phyloP scores from a whole-genome alignment of 225 moss, liverwort and hornwort genomes.

The Physcomitrium patens region DNA sequence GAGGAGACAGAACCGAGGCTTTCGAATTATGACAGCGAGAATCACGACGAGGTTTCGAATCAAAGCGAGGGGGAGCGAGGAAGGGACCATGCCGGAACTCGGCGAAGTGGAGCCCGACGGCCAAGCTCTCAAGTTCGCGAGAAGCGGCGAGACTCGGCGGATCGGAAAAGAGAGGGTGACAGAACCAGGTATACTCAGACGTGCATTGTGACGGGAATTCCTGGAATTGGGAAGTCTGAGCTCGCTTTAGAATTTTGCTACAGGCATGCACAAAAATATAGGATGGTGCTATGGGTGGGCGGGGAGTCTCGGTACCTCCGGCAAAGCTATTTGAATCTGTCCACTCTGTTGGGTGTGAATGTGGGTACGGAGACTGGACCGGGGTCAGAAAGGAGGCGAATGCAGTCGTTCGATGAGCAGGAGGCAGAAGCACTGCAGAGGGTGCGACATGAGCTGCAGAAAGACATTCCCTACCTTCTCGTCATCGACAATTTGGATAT shows the following conservation, averaged over 20 bases:
- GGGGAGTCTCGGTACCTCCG: slow-evolving; percentile 54
- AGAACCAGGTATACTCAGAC: slow-evolving; percentile 16
- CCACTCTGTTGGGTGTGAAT: slow-evolving; percentile 40
- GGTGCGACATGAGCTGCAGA: slow-evolving; percentile 44
- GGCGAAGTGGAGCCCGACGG: not conserved
- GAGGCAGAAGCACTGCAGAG: slow-evolving; percentile 48
- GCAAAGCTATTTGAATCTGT: slow-evolving; percentile 52
- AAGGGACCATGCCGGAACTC: not conserved
- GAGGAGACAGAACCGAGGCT: slow-evolving; percentile 32
- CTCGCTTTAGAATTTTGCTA: slow-evolving; percentile 56
- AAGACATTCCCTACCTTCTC: slow-evolving; percentile 52
- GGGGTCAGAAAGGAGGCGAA: slow-evolving; percentile 29
- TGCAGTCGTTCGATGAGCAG: slow-evolving; percentile 47
- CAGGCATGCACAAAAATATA: slow-evolving; percentile 50
- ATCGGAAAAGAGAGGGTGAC: slow-evolving; percentile 24
- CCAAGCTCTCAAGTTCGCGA: slow-evolving; percentile 22
- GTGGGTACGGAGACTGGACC: slow-evolving; percentile 38
- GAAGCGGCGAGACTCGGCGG: slow-evolving; percentile 30
- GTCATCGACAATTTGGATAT: slow-evolving; percentile 57
- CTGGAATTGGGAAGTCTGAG: slow-evolving; percentile 63
- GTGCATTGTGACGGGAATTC: slow-evolving; percentile 51
- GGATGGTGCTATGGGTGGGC: slow-evolving; percentile 56
- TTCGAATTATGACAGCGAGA: slow-evolving; percentile 34
- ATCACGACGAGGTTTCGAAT: slow-evolving; percentile 24
- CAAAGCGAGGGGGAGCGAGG: slow-evolving; percentile 3